Evolutionary conservation across 73 alveolate genomes (phyloP).

Genomic region (Tetrahymena elliotti): DNA sequence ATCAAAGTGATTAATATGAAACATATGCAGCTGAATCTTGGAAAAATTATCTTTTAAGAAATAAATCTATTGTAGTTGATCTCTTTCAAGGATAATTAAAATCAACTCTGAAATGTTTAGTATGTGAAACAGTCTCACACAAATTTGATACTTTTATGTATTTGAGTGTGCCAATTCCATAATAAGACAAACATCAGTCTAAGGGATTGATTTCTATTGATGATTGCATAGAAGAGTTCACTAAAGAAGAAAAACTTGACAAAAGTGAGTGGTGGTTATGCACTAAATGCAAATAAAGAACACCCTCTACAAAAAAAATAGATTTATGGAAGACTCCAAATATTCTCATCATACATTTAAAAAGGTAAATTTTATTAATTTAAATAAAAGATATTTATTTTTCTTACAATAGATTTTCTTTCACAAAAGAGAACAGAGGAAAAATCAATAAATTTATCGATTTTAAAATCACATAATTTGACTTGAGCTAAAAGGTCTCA

Average conservation of each 20-base stretch:
- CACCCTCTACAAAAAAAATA: slow-evolving; percentile 60
- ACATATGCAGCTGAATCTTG: slow-evolving; percentile 58
- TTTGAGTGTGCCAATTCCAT: slow-evolving; percentile 55
- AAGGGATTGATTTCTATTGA: slow-evolving; percentile 11
- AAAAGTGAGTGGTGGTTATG: slow-evolving; percentile 61
- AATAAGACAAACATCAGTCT: neutral
- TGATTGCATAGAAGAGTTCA: slow-evolving; percentile 73
- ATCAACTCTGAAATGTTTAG: slow-evolving; percentile 61
- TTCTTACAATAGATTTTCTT: slow-evolving; percentile 9
- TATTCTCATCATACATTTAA: slow-evolving; percentile 65
- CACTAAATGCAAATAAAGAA: slow-evolving; percentile 55
- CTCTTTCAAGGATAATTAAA: slow-evolving; percentile 77
- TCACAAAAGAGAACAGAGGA: neutral
- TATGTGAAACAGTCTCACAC: slow-evolving; percentile 52
- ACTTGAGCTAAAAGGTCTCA: neutral
- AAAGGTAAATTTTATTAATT: neutral
- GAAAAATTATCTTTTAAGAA: slow-evolving; percentile 57
- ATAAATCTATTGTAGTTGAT: slow-evolving; percentile 67
- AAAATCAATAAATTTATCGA: slow-evolving; percentile 2
- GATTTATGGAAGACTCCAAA: slow-evolving; percentile 69
- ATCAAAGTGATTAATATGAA: slow-evolving; percentile 36
- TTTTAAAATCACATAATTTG: neutral
- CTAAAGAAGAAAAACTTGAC: slow-evolving; percentile 54
- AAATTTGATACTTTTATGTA: slow-evolving; percentile 83
- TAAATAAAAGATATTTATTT: neutral